A percentile compares a stretch with the other conserved stretches of the same genome.
These are phyloP conservation scores for Teratosphaeria destructans DNA, from an alignment of 2,329 filamentous ascomycete species.

Conservation along the genomic window DNA sequence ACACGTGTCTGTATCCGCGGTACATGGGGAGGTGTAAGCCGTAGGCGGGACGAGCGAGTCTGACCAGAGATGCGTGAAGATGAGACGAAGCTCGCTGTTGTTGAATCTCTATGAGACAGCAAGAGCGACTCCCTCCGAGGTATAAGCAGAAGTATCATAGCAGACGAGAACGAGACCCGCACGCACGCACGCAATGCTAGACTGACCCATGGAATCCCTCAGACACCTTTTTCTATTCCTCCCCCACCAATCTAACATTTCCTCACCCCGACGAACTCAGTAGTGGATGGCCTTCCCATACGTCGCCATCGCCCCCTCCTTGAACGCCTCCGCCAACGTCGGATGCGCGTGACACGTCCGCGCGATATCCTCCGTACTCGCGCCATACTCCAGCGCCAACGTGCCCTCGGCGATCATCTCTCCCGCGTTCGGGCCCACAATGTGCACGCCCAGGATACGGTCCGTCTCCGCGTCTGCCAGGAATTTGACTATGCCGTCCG, in stretches of 20 bases:
- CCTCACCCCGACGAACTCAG: slow-evolving; percentile 36
- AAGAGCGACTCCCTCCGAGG: neutral
- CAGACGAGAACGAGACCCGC: neutral
- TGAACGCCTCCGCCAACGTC: slow-evolving; percentile 93
- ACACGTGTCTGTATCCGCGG: slow-evolving; percentile 66
- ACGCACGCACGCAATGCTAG: neutral
- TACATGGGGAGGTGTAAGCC: slow-evolving; percentile 76
- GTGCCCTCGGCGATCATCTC: slow-evolving; percentile 99
- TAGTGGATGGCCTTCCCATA: slow-evolving; percentile 94
- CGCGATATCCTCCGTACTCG: slow-evolving; percentile 86
- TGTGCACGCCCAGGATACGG: slow-evolving; percentile 88
- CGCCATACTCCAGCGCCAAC: slow-evolving; percentile 90
- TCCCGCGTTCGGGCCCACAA: slow-evolving; percentile 88
- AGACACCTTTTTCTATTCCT: neutral
- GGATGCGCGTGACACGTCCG: slow-evolving; percentile 95
- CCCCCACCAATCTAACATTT: neutral
- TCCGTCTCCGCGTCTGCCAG: slow-evolving; percentile 93
- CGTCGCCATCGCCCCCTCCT: slow-evolving; percentile 98
- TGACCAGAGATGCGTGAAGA: too few species aligned
- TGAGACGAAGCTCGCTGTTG: neutral
- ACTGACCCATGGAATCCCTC: neutral
- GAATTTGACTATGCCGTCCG: slow-evolving; percentile 95
- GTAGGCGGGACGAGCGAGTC: slow-evolving; percentile 24
- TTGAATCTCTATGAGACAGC: neutral
- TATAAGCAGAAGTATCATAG: neutral